Evolutionary conservation across 1,284 basidiomycete genomes (phyloP).

Genomic region (Cutaneotrichosporon cyanovorans): DNA sequence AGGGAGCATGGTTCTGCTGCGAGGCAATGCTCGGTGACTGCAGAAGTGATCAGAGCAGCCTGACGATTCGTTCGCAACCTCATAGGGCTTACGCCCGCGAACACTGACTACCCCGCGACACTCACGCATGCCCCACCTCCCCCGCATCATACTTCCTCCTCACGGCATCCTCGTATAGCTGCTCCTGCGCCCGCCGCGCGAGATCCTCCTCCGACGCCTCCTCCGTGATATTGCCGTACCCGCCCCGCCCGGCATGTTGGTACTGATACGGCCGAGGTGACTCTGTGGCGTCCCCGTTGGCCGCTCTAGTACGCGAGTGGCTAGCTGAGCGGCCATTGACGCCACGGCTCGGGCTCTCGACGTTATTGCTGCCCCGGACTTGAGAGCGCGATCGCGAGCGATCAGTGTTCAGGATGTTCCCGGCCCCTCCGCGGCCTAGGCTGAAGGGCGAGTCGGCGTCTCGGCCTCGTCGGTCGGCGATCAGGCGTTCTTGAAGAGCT

Average conservation of each 20-base stretch:
- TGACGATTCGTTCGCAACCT: too few relatives aligned
- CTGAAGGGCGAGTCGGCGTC: constrained; percentile 36
- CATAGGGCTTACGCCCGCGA: too few relatives aligned
- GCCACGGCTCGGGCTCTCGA: background rate
- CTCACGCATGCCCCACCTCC: constrained; percentile 14
- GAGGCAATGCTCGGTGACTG: too few relatives aligned
- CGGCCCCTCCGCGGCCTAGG: constrained; percentile 44
- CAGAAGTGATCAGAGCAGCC: too few relatives aligned
- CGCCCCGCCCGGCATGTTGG: constrained; percentile 34
- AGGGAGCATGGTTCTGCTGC: too few relatives aligned
- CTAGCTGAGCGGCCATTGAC: background rate
- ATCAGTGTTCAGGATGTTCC: constrained; percentile 33
- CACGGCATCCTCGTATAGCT: constrained; percentile 32
- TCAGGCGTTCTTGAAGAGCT: constrained; percentile 35
- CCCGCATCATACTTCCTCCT: constrained; percentile 31
- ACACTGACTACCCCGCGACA: background rate
- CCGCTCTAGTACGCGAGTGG: background rate
- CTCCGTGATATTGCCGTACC: constrained; percentile 43
- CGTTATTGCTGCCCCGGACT: background rate
- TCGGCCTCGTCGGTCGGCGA: constrained; percentile 41
- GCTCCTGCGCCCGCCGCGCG: constrained; percentile 17
- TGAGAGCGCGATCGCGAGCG: constrained; percentile 22
- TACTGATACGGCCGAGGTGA: background rate
- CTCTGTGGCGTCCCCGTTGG: background rate
- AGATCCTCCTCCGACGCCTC: constrained; percentile 27